Conservation (phyloP, 805 yeast species). For the Starmerella geochares region DNA sequence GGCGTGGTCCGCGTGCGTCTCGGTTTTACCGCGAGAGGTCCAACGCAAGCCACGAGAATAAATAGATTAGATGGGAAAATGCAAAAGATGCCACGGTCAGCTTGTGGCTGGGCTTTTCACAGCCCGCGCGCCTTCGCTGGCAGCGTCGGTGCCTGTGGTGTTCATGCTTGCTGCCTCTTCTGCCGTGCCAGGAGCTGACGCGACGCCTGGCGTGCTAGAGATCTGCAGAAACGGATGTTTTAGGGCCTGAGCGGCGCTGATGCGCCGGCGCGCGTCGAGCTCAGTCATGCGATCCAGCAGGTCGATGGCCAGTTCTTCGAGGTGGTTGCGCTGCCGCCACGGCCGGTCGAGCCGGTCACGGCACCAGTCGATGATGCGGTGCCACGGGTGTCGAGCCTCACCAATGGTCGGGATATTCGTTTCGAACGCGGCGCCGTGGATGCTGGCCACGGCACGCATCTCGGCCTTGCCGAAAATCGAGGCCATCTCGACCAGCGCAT, state of each 20-base stretch:
- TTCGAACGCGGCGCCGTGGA: constrained; percentile 85
- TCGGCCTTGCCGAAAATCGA: constrained; percentile 65
- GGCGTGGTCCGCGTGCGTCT: no score
- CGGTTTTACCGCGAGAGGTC: no score
- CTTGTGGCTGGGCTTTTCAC: not conserved
- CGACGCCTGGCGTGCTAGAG: not conserved
- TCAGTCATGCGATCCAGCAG: constrained; percentile 46
- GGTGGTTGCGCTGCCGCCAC: constrained; percentile 5
- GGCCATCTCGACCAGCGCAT: constrained; percentile 78
- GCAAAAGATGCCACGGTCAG: not conserved
- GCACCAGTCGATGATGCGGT: constrained; percentile 35
- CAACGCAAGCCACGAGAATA: not conserved
- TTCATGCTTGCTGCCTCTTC: not conserved
- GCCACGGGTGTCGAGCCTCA: constrained; percentile 35
- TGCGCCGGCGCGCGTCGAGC: constrained; percentile 59
- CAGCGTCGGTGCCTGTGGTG: not conserved
- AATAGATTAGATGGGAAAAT: not conserved
- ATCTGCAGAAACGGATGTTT: constrained; percentile 44
- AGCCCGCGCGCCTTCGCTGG: no score
- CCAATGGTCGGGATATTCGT: constrained; percentile 46
- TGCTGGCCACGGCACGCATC: constrained; percentile 63
- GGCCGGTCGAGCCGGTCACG: constrained; percentile 9
- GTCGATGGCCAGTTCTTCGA: constrained; percentile 28
- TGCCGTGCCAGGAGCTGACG: not conserved
- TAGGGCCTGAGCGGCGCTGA: constrained; percentile 58